Evolutionary conservation across 2,329 filamentous ascomycete species (phyloP), one percentile per base, ranked within the genome.

Genomic region (Pyrenochaeta sp.): DNA sequence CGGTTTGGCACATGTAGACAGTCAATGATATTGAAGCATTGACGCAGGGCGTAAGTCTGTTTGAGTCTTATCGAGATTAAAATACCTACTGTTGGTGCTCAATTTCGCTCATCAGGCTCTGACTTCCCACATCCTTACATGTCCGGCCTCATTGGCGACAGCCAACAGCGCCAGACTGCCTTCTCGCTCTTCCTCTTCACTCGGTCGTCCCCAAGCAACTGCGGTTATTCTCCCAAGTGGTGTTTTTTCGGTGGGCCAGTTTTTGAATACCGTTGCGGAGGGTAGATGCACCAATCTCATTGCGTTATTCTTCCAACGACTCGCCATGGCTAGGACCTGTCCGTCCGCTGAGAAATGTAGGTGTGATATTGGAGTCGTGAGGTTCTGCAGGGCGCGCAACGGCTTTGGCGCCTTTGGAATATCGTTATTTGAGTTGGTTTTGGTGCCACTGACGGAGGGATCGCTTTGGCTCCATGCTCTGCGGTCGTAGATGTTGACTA

Each of bases 201-300:
- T 68, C 2, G 79, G 81, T 19, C 71, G 74, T 2, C 77, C 80
- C 69, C 81, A 82, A 19, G 82, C 80, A 63, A 86, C 72, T 10
- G 80, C 74, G 2, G 91, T 91, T 65, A 98, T 88, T 58, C 92
- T 85, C 0, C 95, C 95, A 60, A 99, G 79, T 0, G 93, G 93
- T 55, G 95, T 99, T 75, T 91, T 89, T 63, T 88, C 87, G 52
- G 94, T 99, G 25, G 95, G 95, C 95, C 95, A 99, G 79, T 99
- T 99, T 71, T 90, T 88, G 83, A 95, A 99, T 22, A 98, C 92
- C 1, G 93, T 97, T 77, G 93, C 97, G 67, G 87, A 93, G 0
- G 94, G 93, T 66, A 99, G 80, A 78, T 99, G 95, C 32, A 94
- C 92, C 65, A 99, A 80, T 71, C 91, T 85, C 76, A 99, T 80